Percentiles rank a stretch among this genome's conserved stretches.
Conservation (phyloP, 371 early-diverging fungal genomes). For the Chytridiales sp. region DNA sequence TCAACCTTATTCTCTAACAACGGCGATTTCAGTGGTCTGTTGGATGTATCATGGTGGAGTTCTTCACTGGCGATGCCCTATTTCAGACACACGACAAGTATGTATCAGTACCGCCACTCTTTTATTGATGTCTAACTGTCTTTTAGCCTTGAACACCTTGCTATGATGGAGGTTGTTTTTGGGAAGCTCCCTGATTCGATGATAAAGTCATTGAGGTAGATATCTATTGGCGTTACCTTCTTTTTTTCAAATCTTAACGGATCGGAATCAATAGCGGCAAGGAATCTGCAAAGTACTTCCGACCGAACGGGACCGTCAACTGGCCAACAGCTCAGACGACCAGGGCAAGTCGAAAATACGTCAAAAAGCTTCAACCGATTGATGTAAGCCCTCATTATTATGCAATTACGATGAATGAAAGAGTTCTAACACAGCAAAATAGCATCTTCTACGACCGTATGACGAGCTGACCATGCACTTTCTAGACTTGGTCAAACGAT, state of each 20-base stretch:
- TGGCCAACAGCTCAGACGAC: constrained; percentile 69
- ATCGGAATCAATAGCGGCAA: constrained; percentile 28
- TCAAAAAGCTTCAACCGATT: constrained; percentile 60
- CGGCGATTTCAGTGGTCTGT: constrained; percentile 72
- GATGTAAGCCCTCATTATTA: no score
- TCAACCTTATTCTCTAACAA: not conserved
- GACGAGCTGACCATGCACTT: constrained; percentile 44
- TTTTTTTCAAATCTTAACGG: not conserved
- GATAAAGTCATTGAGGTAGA: not conserved
- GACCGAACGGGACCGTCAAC: constrained; percentile 50
- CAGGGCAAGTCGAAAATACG: constrained; percentile 65
- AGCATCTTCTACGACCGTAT: constrained; percentile 28
- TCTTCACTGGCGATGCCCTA: constrained; percentile 91
- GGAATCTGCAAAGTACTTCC: constrained; percentile 60
- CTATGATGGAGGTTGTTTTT: constrained; percentile 49
- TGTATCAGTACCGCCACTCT: constrained; percentile 46
- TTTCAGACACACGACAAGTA: constrained; percentile 89
- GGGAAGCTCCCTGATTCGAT: constrained; percentile 33
- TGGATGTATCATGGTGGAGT: constrained; percentile 94
- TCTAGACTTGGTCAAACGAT: constrained; percentile 80
- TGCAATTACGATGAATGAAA: no score
- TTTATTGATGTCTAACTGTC: not conserved
- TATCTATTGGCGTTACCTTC: not conserved
- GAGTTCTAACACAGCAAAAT: no score
- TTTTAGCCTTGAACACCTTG: constrained; percentile 46